These are phyloP conservation scores for Colletotrichum abscissum DNA, from an alignment of 2,329 filamentous ascomycete genomes.

Conservation along the genomic window DNA sequence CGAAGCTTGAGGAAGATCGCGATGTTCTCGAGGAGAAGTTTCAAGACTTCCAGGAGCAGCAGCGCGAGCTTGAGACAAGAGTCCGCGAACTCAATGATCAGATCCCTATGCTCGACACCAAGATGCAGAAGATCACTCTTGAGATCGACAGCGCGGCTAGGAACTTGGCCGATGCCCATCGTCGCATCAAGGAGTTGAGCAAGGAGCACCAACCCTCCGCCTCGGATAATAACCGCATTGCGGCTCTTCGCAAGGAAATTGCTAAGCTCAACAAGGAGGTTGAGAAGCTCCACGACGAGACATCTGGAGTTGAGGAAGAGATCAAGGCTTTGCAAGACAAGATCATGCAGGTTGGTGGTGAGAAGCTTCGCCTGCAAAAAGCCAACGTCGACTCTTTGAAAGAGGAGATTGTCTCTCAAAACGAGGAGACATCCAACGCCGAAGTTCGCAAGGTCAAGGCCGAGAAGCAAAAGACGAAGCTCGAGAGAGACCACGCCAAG, in stretches of 20 bases:
- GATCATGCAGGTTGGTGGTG: conserved; percentile 98
- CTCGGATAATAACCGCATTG: conserved; percentile 80
- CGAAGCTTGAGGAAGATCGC: conserved; percentile 86
- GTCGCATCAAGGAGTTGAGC: conserved; percentile 85
- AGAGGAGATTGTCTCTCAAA: conserved; percentile 83
- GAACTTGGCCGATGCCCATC: conserved; percentile 85
- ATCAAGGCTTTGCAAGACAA: conserved; percentile 94
- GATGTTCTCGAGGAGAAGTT: conserved; percentile 87
- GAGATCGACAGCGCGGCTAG: conserved; percentile 89
- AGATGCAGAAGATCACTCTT: conserved; percentile 88
- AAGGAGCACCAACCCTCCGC: conserved; percentile 85
- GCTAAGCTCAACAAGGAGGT: conserved; percentile 80
- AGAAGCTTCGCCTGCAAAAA: conserved; percentile 90
- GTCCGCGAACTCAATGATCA: conserved; percentile 79
- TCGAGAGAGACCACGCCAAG: conserved; percentile 84
- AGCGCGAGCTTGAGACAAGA: conserved; percentile 80
- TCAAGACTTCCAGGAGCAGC: conserved; percentile 85
- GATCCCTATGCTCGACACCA: conserved; percentile 87
- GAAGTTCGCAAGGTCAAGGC: conserved; percentile 93
- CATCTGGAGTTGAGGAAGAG: conserved; percentile 89
- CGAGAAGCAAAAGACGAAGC: conserved; percentile 89
- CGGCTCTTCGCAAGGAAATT: conserved; percentile 81
- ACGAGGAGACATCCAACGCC: conserved; percentile 84
- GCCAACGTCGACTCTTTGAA: conserved; percentile 91
- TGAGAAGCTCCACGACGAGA: conserved; percentile 83